Percentiles rank a stretch among this genome's conserved stretches.
Conservation (phyloP, 2,329 filamentous ascomycete species). For the Trichoderma breve region DNA sequence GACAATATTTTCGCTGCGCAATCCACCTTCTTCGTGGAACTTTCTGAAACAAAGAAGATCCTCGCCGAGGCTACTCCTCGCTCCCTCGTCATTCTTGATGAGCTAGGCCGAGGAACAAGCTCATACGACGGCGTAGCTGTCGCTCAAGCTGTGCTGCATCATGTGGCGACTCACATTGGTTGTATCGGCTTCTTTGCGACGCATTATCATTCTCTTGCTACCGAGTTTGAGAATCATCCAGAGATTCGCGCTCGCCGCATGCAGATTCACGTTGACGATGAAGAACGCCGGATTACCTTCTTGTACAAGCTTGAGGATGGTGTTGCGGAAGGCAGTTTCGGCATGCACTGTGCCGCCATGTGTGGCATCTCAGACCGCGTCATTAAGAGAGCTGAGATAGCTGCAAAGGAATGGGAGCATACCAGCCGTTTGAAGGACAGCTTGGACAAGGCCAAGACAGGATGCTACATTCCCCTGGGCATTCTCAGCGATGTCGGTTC, state of each 20-base stretch:
- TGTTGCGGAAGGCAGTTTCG: conserved; percentile 93
- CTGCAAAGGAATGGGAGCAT: conserved; percentile 91
- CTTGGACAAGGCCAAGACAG: conserved; percentile 74
- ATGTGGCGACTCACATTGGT: conserved; percentile 88
- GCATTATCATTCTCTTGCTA: conserved; percentile 91
- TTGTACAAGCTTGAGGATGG: conserved; percentile 91
- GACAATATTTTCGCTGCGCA: conserved; percentile 99
- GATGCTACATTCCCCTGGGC: conserved; percentile 80
- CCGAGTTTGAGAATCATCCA: conserved; percentile 85
- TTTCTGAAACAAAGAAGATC: conserved; percentile 98
- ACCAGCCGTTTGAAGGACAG: conserved; percentile 87
- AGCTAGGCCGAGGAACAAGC: conserved; percentile 89
- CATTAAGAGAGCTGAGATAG: conserved; percentile 82
- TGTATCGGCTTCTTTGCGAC: conserved; percentile 97
- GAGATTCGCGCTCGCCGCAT: conserved; percentile 85
- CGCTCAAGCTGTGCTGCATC: conserved; percentile 94
- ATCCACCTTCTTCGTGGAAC: conserved; percentile 96
- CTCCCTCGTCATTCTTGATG: conserved; percentile 93
- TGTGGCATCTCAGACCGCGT: conserved; percentile 84
- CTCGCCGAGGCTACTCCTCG: conserved; percentile 89
- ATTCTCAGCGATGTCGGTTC: conserved; percentile 84
- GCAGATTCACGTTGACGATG: conserved; percentile 91
- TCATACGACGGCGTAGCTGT: conserved; percentile 97
- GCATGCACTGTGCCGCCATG: conserved; percentile 99
- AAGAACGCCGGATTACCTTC: conserved; percentile 85